phyloP scores from a whole-genome alignment of 768 basidiomycete genomes.

The Pisolithus albus region DNA sequence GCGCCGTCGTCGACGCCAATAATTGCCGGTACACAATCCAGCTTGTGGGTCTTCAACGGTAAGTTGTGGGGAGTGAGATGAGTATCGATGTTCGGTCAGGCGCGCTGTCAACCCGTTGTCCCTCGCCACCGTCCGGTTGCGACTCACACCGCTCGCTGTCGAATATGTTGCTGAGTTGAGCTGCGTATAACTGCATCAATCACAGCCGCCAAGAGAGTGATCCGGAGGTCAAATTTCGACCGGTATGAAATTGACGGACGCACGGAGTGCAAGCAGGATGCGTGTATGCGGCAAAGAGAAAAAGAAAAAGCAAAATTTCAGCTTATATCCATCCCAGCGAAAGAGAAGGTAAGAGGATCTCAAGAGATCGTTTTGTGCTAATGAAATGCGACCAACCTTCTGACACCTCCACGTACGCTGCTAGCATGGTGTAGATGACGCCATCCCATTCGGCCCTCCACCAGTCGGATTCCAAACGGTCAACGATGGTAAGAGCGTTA shows the following conservation, averaged over 20 bases:
- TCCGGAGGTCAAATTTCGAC: conserved; percentile 6
- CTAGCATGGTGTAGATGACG: conserved; percentile 83
- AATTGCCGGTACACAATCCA: conserved; percentile 3
- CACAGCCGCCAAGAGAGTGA: conserved; percentile 1
- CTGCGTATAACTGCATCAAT: conserved; percentile 2
- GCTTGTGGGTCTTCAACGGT: conserved; percentile 9
- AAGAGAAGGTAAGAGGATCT: conserved; percentile 46
- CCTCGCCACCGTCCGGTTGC: neutral
- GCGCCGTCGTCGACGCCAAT: conserved; percentile 6
- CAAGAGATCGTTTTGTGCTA: conserved; percentile 30
- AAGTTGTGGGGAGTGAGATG: conserved; percentile 20
- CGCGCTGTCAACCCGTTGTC: neutral
- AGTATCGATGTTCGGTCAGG: conserved; percentile 6
- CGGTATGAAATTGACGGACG: conserved; percentile 6
- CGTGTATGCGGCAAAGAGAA: conserved; percentile 23
- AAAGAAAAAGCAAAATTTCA: conserved; percentile 58
- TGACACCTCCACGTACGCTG: conserved; percentile 77
- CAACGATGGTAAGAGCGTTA: conserved; percentile 71
- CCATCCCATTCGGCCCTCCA: conserved; percentile 93
- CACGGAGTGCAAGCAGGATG: neutral
- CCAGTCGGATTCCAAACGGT: conserved; percentile 83
- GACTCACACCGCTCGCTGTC: neutral
- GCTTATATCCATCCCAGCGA: conserved; percentile 53
- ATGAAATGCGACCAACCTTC: conserved; percentile 77
- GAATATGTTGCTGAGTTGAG: conserved; percentile 1